Percentiles rank a stretch among this genome's conserved stretches.
phyloP scores from a whole-genome alignment of 2,329 filamentous ascomycete genomes.

The Helicocarpus griseus region DNA sequence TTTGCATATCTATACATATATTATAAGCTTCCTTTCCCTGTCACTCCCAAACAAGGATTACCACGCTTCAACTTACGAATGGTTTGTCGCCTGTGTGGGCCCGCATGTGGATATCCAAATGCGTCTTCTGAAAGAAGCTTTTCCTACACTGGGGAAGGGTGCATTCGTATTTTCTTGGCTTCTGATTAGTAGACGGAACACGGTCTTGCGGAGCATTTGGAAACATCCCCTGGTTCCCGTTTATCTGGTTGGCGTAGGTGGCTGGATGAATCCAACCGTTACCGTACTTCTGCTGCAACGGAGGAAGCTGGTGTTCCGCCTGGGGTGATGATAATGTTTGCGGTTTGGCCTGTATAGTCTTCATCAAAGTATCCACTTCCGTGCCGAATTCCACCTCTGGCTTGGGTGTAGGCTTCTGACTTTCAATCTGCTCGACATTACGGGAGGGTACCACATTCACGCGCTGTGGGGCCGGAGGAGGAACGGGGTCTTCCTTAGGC shows the following conservation, averaged over 20 bases:
- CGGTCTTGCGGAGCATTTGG: conserved; percentile 23
- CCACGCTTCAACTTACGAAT: conserved; percentile 56
- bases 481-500: conserved; percentile 10
- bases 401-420: conserved; percentile 24
- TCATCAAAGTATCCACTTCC: conserved; percentile 80
- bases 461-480: conserved; percentile 4
- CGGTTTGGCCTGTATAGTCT: conserved; percentile 65
- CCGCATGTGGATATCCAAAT: conserved; percentile 79
- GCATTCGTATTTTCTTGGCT: conserved; percentile 59
- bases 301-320: conserved; percentile 22
- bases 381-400: conserved; percentile 60
- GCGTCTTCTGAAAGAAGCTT: conserved; percentile 82
- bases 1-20: conserved; percentile 49
- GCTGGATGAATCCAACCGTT: conserved; percentile 13
- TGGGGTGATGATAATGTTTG: conserved; percentile 17
- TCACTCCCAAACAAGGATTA: background rate
- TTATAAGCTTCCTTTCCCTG: conserved; percentile 1
- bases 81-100: conserved; percentile 86
- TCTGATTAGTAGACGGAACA: conserved; percentile 28
- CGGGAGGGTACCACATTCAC: background rate
- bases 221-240: conserved; percentile 8
- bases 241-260: conserved; percentile 8
- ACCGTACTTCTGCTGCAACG: conserved; percentile 25
- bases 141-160: conserved; percentile 65
- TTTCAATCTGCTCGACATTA: background rate